Percentiles rank a stretch among this genome's conserved stretches.
Conservation (phyloP, 345 rosid species). For the Ailanthus altissimus region DNA sequence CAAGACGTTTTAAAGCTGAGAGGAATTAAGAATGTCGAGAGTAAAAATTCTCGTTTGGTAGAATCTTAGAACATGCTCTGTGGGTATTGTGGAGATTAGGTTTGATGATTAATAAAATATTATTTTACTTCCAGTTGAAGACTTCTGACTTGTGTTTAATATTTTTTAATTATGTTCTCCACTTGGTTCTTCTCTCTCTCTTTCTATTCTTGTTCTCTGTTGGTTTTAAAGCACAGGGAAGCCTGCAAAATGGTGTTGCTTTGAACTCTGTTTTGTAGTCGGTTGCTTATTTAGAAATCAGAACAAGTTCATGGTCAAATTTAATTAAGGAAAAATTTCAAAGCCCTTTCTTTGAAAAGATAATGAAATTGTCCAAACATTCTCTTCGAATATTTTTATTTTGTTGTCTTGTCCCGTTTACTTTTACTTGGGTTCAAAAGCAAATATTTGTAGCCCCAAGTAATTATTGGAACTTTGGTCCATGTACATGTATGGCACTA, state of each 20-base stretch:
- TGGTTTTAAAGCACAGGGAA: background rate
- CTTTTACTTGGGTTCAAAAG: too few relatives aligned
- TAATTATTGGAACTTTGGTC: too few relatives aligned
- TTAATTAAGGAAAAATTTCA: too few relatives aligned
- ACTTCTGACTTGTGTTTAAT: background rate
- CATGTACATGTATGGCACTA: too few relatives aligned
- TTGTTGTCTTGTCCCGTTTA: too few relatives aligned
- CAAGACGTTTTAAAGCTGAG: background rate
- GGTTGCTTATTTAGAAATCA: too few relatives aligned
- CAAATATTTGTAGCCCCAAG: too few relatives aligned
- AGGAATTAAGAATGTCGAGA: slow-evolving; percentile 9
- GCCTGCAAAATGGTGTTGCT: background rate
- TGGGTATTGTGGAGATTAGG: background rate
- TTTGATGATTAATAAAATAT: background rate
- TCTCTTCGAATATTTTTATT: too few relatives aligned
- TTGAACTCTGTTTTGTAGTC: too few relatives aligned
- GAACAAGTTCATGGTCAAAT: too few relatives aligned
- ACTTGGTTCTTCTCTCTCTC: background rate
- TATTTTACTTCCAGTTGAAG: background rate
- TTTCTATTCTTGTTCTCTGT: background rate
- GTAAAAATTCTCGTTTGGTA: background rate
- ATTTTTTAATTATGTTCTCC: background rate
- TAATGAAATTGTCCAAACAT: too few relatives aligned
- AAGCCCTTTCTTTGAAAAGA: background rate
- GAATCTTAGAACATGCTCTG: slow-evolving; percentile 5